Conservation (phyloP, 106 monocot genomes). For the Xerophyta viscosa region DNA sequence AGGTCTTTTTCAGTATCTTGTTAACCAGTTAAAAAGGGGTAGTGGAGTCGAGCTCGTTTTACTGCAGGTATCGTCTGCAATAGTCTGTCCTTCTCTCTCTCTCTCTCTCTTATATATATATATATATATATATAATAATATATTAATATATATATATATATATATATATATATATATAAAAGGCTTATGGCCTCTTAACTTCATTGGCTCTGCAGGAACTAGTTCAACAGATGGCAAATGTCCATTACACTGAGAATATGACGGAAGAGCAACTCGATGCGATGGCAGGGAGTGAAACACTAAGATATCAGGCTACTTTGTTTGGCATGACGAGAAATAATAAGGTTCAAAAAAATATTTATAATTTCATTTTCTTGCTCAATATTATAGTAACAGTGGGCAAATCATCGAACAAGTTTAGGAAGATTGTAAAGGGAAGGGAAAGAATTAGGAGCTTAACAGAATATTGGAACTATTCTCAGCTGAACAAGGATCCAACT, state of each 20-base stretch:
- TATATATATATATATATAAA: too few species aligned
- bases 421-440: too few species aligned
- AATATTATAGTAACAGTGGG: too few species aligned
- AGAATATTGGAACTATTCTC: too few species aligned
- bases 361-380: too few species aligned
- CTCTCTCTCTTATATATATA: background rate
- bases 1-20: conserved; percentile 96
- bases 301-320: conserved; percentile 58
- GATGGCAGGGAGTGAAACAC: conserved; percentile 96
- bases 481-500: too few species aligned
- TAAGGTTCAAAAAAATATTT: conserved; percentile 80
- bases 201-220: conserved; percentile 49
- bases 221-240: conserved; percentile 98
- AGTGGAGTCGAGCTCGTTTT: conserved; percentile 87
- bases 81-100: background rate
- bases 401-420: too few species aligned
- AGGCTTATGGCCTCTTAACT: too few species aligned
- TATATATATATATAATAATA: too few species aligned
- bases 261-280: conserved; percentile 98
- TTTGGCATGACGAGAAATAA: conserved; percentile 84
- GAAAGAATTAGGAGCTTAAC: too few species aligned
- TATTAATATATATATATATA: too few species aligned
- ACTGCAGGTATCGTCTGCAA: conserved; percentile 50
- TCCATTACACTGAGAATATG: conserved; percentile 95
- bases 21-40: conserved; percentile 89